Conservation (phyloP, 495 filamentous ascomycete genomes). For the Penicillium robsamsonii region DNA sequence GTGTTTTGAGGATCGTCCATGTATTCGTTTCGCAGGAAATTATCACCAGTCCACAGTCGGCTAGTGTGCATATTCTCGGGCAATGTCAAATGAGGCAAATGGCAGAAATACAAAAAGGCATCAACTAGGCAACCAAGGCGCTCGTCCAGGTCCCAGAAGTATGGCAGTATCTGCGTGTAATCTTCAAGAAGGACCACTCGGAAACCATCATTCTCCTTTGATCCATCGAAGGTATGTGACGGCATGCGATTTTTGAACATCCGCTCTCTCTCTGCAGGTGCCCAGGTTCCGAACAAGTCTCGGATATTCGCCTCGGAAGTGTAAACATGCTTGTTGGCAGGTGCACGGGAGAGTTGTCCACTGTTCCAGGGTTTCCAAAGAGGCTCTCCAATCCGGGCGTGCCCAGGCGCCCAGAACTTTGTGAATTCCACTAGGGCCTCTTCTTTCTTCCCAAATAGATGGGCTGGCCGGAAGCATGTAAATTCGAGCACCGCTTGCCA, state of each 20-base stretch:
- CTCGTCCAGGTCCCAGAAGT: slow-evolving; percentile 67
- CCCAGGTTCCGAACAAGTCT: slow-evolving; percentile 54
- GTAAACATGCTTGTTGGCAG: background rate
- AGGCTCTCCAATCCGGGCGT: slow-evolving; percentile 73
- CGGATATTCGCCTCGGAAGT: slow-evolving; percentile 24
- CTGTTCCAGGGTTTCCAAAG: slow-evolving; percentile 67
- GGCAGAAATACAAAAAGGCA: slow-evolving; percentile 67
- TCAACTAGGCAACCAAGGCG: slow-evolving; percentile 59
- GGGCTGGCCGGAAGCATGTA: slow-evolving; percentile 55
- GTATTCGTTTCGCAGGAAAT: slow-evolving; percentile 47
- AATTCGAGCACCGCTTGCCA: slow-evolving; percentile 86
- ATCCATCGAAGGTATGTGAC: slow-evolving; percentile 62
- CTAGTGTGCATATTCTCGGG: slow-evolving; percentile 22
- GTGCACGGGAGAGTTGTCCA: background rate
- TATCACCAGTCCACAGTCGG: slow-evolving; percentile 41
- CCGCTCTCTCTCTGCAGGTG: slow-evolving; percentile 53
- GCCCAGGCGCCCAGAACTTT: slow-evolving; percentile 86
- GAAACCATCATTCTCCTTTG: slow-evolving; percentile 73
- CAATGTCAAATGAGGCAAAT: slow-evolving; percentile 53
- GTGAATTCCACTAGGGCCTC: slow-evolving; percentile 50
- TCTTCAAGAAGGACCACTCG: slow-evolving; percentile 59
- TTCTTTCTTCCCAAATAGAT: slow-evolving; percentile 12
- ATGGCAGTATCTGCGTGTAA: slow-evolving; percentile 6
- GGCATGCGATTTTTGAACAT: slow-evolving; percentile 50
- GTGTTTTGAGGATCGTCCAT: slow-evolving; percentile 25